Percentiles rank a stretch among this genome's conserved stretches.
phyloP scores from a whole-genome alignment of 495 filamentous ascomycete species.

The Penicillium ochrochloron region DNA sequence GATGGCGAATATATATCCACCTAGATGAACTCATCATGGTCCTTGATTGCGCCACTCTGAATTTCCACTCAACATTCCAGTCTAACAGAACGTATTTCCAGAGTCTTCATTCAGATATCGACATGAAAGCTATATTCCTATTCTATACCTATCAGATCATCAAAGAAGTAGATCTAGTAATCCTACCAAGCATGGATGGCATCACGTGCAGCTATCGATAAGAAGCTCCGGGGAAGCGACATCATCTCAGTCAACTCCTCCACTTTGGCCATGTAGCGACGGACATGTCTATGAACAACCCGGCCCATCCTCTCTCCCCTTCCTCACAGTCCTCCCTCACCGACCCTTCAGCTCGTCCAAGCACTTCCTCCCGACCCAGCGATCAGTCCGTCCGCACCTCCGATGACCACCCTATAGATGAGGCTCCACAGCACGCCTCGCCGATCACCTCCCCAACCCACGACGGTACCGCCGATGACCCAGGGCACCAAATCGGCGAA shows the following conservation, averaged over 20 bases:
- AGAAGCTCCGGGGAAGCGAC: conserved; percentile 25
- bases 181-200: background rate
- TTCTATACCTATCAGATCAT: background rate
- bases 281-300: conserved; percentile 45
- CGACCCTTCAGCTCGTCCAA: conserved; percentile 6
- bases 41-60: conserved; percentile 5
- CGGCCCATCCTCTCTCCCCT: conserved; percentile 33
- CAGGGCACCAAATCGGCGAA: background rate
- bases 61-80: no score
- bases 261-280: conserved; percentile 38
- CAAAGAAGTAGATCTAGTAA: background rate
- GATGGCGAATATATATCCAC: conserved; percentile 4
- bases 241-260: conserved; percentile 17
- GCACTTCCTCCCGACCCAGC: conserved; percentile 28
- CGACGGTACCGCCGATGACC: conserved; percentile 17
- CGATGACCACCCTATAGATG: conserved; percentile 22
- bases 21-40: conserved; percentile 1
- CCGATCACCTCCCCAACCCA: conserved; percentile 17
- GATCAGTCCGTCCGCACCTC: conserved; percentile 27
- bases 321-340: conserved; percentile 36
- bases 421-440: conserved; percentile 11
- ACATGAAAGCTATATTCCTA: background rate
- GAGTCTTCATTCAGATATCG: background rate
- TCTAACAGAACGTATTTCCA: background rate
- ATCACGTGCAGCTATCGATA: conserved; percentile 34